Conservation (phyloP, 139 green algal species). For the Edaphochlamys debaryana region DNA sequence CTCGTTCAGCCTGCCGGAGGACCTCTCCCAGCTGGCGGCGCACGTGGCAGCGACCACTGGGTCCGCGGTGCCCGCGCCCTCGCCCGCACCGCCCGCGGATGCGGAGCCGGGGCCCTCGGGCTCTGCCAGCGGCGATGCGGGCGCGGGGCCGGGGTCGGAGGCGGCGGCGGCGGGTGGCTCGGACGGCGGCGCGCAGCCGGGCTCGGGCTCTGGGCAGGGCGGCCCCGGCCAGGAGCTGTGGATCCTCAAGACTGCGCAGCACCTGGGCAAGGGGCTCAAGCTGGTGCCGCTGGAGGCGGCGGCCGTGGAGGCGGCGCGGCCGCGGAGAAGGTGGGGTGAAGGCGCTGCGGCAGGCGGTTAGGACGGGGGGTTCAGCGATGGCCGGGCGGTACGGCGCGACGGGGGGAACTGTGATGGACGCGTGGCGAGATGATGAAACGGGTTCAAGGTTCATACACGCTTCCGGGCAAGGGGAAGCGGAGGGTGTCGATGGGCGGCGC, state of each 20-base stretch:
- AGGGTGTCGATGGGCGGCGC: too few relatives aligned
- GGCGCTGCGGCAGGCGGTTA: too few relatives aligned
- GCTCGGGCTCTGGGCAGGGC: too few relatives aligned
- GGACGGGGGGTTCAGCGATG: not conserved
- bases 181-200: too few relatives aligned
- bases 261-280: constrained; percentile 68
- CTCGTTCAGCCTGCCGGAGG: constrained; percentile 59
- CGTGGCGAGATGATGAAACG: too few relatives aligned
- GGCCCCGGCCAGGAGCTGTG: constrained; percentile 42
- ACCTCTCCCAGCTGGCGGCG: constrained; percentile 45
- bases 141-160: not conserved
- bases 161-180: not conserved
- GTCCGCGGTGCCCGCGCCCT: too few relatives aligned
- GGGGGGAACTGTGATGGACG: too few relatives aligned
- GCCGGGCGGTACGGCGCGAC: too few relatives aligned
- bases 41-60: not conserved
- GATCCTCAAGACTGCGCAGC: constrained; percentile 71
- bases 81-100: too few relatives aligned
- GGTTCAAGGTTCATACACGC: too few relatives aligned
- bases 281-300: constrained; percentile 51
- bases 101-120: not conserved
- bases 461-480: too few relatives aligned
- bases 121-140: too few relatives aligned
- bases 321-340: not conserved
- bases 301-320: constrained; percentile 12